Percentiles rank a stretch among this genome's conserved stretches.
phyloP scores from a whole-genome alignment of 805 yeast species.

The Sungouiozyma intestinalis region DNA sequence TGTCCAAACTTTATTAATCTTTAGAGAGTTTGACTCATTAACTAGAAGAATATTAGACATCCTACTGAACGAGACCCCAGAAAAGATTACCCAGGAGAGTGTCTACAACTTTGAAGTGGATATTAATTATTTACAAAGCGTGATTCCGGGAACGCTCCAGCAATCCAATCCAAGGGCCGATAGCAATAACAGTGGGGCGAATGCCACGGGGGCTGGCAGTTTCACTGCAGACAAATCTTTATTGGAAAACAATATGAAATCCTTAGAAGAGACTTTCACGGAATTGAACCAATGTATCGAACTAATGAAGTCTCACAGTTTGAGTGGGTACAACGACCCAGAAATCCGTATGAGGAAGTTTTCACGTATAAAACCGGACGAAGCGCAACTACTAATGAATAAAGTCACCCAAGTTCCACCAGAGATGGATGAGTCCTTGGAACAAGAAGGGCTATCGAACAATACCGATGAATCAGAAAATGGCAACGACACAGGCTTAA shows the following conservation, averaged over 20 bases:
- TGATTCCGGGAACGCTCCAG: conserved; percentile 31
- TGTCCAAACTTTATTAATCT: conserved; percentile 67
- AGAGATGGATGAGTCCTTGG: conserved; percentile 2
- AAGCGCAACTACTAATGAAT: conserved; percentile 49
- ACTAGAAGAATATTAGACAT: conserved; percentile 58
- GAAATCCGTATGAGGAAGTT: conserved; percentile 51
- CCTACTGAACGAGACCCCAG: conserved; percentile 42
- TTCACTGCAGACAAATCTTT: conserved; percentile 10
- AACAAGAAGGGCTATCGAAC: neutral
- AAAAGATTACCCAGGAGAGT: conserved; percentile 41
- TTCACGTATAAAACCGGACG: conserved; percentile 64
- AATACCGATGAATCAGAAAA: neutral
- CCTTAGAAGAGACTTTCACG: conserved; percentile 61
- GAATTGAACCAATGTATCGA: conserved; percentile 75
- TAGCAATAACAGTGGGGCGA: conserved; percentile 3
- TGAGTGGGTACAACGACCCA: conserved; percentile 53
- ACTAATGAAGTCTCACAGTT: conserved; percentile 51
- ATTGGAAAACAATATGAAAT: conserved; percentile 31
- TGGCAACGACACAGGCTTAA: neutral
- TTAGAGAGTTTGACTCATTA: conserved; percentile 78
- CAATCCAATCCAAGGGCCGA: conserved; percentile 17
- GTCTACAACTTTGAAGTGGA: conserved; percentile 76
- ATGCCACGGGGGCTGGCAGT: conserved; percentile 6
- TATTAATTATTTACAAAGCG: conserved; percentile 58
- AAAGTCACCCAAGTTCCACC: conserved; percentile 28